phyloP scores from a whole-genome alignment of 306 rosid genomes.

The Canavalia gladiata region DNA sequence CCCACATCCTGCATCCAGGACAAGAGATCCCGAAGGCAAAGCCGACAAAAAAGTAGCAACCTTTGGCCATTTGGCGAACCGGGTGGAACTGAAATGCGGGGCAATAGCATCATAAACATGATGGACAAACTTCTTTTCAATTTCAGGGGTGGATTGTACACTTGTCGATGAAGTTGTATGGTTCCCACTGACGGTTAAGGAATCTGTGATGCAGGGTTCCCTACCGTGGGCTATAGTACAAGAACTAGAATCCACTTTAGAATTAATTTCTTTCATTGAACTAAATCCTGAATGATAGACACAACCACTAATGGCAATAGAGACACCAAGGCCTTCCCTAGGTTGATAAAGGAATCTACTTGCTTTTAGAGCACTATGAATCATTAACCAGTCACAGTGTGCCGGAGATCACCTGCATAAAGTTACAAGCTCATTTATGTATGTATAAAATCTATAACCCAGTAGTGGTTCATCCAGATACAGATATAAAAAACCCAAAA shows the following conservation, averaged over 20 bases:
- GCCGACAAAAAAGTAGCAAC: slow-evolving; percentile 83
- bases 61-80: slow-evolving; percentile 96
- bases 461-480: slow-evolving; percentile 24
- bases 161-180: slow-evolving; percentile 50
- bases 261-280: slow-evolving; percentile 69
- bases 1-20: slow-evolving; percentile 95
- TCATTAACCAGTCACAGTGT: slow-evolving; percentile 49
- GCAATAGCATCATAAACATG: slow-evolving; percentile 94
- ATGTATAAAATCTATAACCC: background rate
- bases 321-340: slow-evolving; percentile 45
- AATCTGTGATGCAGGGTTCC: slow-evolving; percentile 51
- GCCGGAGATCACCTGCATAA: slow-evolving; percentile 48
- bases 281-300: slow-evolving; percentile 46
- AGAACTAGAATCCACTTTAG: slow-evolving; percentile 53
- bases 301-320: slow-evolving; percentile 35
- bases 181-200: slow-evolving; percentile 45
- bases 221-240: slow-evolving; percentile 47
- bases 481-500: slow-evolving; percentile 8
- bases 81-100: slow-evolving; percentile 90
- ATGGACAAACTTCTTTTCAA: slow-evolving; percentile 92
- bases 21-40: slow-evolving; percentile 76
- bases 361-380: slow-evolving; percentile 51
- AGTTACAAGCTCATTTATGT: background rate
- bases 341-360: slow-evolving; percentile 33
- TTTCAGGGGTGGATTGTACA: slow-evolving; percentile 79